Conservation (phyloP, 164 flowering plant species). For the Echeveria elegans region DNA sequence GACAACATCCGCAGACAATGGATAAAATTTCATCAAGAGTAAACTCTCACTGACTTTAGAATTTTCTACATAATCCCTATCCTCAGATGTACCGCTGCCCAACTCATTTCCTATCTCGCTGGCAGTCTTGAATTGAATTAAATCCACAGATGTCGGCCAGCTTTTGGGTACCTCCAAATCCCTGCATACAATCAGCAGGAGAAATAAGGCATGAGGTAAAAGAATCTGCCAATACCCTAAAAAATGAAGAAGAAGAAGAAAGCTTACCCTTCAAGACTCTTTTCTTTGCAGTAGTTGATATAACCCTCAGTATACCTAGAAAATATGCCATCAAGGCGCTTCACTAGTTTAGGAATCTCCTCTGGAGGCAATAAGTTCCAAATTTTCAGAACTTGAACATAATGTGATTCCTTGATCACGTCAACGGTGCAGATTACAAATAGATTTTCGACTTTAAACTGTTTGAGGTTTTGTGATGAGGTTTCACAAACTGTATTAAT, state of each 20-base stretch:
- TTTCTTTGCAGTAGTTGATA: conserved; percentile 43
- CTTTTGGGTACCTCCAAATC: conserved; percentile 52
- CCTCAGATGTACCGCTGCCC: conserved; percentile 15
- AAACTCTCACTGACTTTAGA: conserved; percentile 65
- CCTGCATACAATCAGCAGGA: conserved; percentile 19
- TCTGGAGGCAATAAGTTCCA: conserved; percentile 66
- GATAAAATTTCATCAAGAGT: conserved; percentile 72
- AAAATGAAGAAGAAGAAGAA: not conserved
- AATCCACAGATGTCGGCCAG: conserved; percentile 31
- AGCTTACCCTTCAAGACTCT: conserved; percentile 47
- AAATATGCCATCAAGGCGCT: conserved; percentile 43
- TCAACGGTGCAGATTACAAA: conserved; percentile 47
- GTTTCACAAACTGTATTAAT: conserved; percentile 30
- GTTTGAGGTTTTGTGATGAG: conserved; percentile 36
- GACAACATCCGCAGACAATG: conserved; percentile 50
- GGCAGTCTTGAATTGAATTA: conserved; percentile 27
- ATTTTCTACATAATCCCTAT: conserved; percentile 45
- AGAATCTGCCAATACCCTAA: not conserved
- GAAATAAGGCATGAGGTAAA: not conserved
- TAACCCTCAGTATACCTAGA: conserved; percentile 38
- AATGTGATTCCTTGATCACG: conserved; percentile 26
- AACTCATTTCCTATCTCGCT: conserved; percentile 14
- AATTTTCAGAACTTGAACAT: conserved; percentile 47
- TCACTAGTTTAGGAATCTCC: conserved; percentile 42
- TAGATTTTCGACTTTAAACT: conserved; percentile 41